Base-by-base conservation (phyloP, 164 flowering plant genomes). In the Amborella trichopoda region DNA sequence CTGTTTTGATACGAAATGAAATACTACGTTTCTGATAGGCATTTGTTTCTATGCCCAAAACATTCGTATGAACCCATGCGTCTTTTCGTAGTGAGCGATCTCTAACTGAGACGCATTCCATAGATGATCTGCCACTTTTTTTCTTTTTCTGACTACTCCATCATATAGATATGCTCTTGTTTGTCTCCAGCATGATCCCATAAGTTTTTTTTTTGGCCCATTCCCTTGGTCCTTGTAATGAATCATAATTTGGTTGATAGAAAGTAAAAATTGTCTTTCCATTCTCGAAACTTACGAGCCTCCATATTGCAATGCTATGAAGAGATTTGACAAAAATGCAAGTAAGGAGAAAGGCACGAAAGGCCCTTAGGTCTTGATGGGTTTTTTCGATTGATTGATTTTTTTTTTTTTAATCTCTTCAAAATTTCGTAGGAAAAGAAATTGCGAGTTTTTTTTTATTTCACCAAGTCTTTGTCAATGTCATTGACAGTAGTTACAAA, bases 21-120 rank as follows among this genome's bases (percentile, higher is more conserved):
- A n/a, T n/a, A n/a, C n/a, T n/a, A n/a, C n/a, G n/a, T n/a, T n/a
- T n/a, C n/a, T n/a, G n/a, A n/a, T n/a, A n/a, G n/a, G n/a, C n/a
- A n/a, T n/a, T n/a, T n/a, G n/a, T 78, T 87, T 91, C 54, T 91
- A 87, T 2, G 94, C 99, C 99, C 99, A 87, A 52, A 87, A 87
- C 99, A 91, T 91, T 57, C 96, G 60, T 93, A 91, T 83, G 50
- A 81, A 87, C 40, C 99, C 96, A 65, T 91, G 99, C 96, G 87
- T 82, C 68, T 91, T 91, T 58, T 96, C 96, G 60, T 67, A 45
- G 53, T 80, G 68, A 62, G 82, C 95, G 95, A 87, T 80, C 68
- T 91, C 99, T 56, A 87, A 34, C 53, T 91, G 99, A 44, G 95
- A 76, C 36, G 99, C 96, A 70, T 91, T 91, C 99, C 99, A 91